Conservation (phyloP, 495 filamentous ascomycete species). For the Annulohypoxylon stygium region DNA sequence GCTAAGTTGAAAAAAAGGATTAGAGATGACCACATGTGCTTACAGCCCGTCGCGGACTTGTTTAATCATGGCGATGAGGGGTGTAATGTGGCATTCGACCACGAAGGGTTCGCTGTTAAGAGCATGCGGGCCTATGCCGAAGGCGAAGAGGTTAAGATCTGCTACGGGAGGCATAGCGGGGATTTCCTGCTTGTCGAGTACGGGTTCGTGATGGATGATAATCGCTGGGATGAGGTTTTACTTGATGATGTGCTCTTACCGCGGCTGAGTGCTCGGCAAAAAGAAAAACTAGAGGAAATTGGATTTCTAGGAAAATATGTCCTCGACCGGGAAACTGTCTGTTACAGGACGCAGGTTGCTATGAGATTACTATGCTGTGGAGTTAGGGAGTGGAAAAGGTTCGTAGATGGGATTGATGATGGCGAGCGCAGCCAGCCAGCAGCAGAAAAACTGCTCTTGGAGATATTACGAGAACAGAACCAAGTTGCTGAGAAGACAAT, state of each 20-base stretch:
- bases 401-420: conserved; percentile 55
- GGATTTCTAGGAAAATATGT: conserved; percentile 79
- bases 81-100: conserved; percentile 73
- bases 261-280: conserved; percentile 60
- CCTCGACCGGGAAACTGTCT: conserved; percentile 70
- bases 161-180: conserved; percentile 83
- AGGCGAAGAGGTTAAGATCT: conserved; percentile 83
- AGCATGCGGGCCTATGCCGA: conserved; percentile 65
- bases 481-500: conserved; percentile 55
- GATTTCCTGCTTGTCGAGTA: conserved; percentile 89
- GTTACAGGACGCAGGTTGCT: conserved; percentile 81
- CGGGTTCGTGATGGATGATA: conserved; percentile 79
- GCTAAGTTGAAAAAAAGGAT: conserved; percentile 64
- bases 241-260: conserved; percentile 77
- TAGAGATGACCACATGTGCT: conserved; percentile 78
- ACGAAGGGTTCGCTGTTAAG: conserved; percentile 71
- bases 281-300: conserved; percentile 64
- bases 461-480: conserved; percentile 39
- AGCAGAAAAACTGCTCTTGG: conserved; percentile 51
- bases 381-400: conserved; percentile 53
- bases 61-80: conserved; percentile 82
- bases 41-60: conserved; percentile 88
- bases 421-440: conserved; percentile 51
- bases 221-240: conserved; percentile 74
- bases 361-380: conserved; percentile 62